Evolutionary conservation across 495 filamentous ascomycete genomes (phyloP), one percentile per base, ranked within the genome.

Genomic region (Penicillium psychrofluorescens): DNA sequence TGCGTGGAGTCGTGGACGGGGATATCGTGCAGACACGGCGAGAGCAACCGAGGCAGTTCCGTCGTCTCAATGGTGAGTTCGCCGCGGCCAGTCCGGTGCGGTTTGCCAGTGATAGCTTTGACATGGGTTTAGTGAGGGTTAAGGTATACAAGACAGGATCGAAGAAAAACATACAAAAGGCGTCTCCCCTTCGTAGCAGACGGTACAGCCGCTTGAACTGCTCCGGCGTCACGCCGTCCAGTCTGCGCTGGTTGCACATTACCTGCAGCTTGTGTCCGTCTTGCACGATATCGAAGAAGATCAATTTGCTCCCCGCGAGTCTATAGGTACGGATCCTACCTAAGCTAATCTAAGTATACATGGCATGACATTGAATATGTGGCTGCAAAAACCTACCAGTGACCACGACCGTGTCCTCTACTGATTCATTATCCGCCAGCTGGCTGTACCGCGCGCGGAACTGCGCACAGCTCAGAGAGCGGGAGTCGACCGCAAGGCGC

Each of bases 281-380:
- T 66, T 85, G 79, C 44, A 75, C 64, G 44, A 97, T 55, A 64
- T 91, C 84, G 51, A 95, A 65, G 64, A 98, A 98, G 35, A 85
- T 72, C 58, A 98, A 80, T 66, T 85, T 86, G 54, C 75, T 79
- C 44, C 77, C 81, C 40, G 73, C 71, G 46, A 66, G 70, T 58
- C 78, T 78, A 53, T 68, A 67, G 38, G 73, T 75, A 63, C 61
- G 71, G 49, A 88, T 71, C 58, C 84, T 85, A 69, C 84, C 84
- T 86, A 70, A 49, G 36, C 61, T 57, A 52, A 62, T 66, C 67
- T 73, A 73, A 73, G 70, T 73, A 73, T 63, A 63, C 38, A 35
- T 34, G 32, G 32, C 32, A 34, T 34, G 44, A 45, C 41, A 49
- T 46, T 45, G 43, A 49, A 4, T 22, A 22, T 22, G 6, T 22